phyloP scores from a whole-genome alignment of 805 yeast species.

The Priceomyces carsonii region DNA sequence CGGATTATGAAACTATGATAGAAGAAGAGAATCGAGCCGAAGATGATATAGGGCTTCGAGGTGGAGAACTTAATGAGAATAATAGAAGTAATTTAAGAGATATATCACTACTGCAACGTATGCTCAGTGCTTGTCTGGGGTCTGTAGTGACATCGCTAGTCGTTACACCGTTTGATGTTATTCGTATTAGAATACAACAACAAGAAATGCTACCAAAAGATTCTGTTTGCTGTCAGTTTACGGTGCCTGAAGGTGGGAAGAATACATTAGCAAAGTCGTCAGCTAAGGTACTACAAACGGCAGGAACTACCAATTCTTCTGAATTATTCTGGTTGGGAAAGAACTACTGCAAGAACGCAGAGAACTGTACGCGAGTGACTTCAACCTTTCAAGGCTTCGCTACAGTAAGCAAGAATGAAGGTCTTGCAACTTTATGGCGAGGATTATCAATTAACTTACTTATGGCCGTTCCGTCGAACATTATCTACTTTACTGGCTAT shows the following conservation, averaged over 20 bases:
- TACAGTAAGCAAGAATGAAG: conserved; percentile 71
- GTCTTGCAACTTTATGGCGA: conserved; percentile 77
- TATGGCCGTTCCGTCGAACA: conserved; percentile 92
- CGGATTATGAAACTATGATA: too few relatives aligned
- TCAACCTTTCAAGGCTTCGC: conserved; percentile 77
- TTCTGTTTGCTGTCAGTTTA: conserved; percentile 26
- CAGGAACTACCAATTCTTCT: conserved; percentile 29
- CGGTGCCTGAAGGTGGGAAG: conserved; percentile 20
- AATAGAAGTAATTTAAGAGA: conserved; percentile 16
- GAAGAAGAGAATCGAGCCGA: conserved; percentile 1
- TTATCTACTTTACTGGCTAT: conserved; percentile 92
- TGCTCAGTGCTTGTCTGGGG: conserved; percentile 79
- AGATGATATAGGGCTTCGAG: neutral
- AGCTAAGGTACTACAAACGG: conserved; percentile 30
- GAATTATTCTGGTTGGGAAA: conserved; percentile 36
- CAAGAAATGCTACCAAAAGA: conserved; percentile 56
- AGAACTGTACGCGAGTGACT: conserved; percentile 49
- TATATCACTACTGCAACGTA: conserved; percentile 57
- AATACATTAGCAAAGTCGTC: conserved; percentile 25
- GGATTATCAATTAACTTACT: conserved; percentile 79
- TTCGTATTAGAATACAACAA: conserved; percentile 74
- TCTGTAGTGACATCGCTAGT: conserved; percentile 70
- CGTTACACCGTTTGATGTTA: conserved; percentile 82
- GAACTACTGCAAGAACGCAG: conserved; percentile 36
- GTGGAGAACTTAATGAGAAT: neutral